Evolutionary conservation across 2,329 filamentous ascomycete species (phyloP).

Genomic region (Pezizomycotina sp.): DNA sequence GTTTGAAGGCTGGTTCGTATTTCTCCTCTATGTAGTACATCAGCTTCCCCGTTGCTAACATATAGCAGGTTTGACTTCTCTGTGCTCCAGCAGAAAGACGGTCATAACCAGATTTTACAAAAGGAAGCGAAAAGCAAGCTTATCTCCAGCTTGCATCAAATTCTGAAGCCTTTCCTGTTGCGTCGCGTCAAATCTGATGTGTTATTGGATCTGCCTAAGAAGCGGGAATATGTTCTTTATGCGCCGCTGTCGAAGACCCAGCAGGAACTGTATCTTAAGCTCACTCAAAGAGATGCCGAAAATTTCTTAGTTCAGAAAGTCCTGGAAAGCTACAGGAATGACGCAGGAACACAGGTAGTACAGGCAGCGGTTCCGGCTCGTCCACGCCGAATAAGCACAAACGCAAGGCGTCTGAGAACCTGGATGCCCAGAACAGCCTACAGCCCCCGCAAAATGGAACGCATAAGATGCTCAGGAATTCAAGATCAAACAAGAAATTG

Average conservation of each 20-base stretch:
- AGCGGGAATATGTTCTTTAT: conserved; percentile 89
- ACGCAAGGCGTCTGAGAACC: too few relatives aligned
- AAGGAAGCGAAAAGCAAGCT: conserved; percentile 62
- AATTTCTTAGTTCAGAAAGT: conserved; percentile 23
- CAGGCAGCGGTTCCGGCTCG: neutral
- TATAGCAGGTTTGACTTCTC: conserved; percentile 56
- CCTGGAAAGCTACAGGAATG: conserved; percentile 5
- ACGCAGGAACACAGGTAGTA: conserved; percentile 1
- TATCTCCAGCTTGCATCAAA: conserved; percentile 77
- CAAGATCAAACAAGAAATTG: conserved; percentile 17
- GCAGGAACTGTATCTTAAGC: conserved; percentile 75
- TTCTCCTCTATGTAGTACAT: neutral
- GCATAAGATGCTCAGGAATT: conserved; percentile 6
- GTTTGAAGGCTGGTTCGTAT: conserved; percentile 66
- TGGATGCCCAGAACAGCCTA: too few relatives aligned
- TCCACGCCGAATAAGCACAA: conserved; percentile 4
- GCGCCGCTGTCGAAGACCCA: conserved; percentile 84
- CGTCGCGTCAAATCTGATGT: conserved; percentile 86
- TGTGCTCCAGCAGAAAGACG: conserved; percentile 67
- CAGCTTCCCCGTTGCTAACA: too few relatives aligned
- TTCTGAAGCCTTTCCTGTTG: conserved; percentile 78
- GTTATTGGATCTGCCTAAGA: conserved; percentile 78
- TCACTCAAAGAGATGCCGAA: conserved; percentile 60
- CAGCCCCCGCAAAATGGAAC: conserved; percentile 13
- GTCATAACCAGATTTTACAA: conserved; percentile 60